These are phyloP conservation scores for Cajanus cajan DNA, from an alignment of 306 rosid species.

Conservation along the genomic window DNA sequence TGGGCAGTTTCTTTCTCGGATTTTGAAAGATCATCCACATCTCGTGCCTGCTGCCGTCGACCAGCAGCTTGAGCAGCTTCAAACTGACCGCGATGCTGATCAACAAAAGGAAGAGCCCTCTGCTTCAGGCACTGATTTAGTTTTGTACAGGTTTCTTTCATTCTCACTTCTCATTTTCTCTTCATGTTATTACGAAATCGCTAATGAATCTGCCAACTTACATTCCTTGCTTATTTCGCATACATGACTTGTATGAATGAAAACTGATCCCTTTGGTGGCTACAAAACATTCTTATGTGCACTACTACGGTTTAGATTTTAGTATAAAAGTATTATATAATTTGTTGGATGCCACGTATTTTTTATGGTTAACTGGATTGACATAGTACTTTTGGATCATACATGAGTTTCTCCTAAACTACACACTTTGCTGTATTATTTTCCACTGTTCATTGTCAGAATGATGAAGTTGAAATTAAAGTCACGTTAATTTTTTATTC, in stretches of 20 bases:
- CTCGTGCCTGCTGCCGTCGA: slow-evolving; percentile 95
- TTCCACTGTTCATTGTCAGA: not conserved
- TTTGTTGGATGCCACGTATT: not conserved
- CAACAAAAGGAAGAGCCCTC: slow-evolving; percentile 61
- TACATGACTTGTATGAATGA: not conserved
- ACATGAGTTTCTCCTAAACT: not conserved
- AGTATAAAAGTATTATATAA: not conserved
- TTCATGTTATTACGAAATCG: not conserved
- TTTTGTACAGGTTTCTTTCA: slow-evolving; percentile 67
- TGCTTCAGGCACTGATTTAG: slow-evolving; percentile 65
- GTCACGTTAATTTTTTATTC: not conserved
- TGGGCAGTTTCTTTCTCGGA: slow-evolving; percentile 87
- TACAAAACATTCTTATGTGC: not conserved
- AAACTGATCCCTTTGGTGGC: not conserved
- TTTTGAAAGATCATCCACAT: slow-evolving; percentile 81
- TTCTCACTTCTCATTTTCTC: not conserved
- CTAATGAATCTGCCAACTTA: not conserved
- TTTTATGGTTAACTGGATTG: not conserved
- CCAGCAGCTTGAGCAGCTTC: slow-evolving; percentile 89
- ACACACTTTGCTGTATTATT: not conserved
- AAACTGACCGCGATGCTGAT: slow-evolving; percentile 77
- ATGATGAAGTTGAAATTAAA: not conserved
- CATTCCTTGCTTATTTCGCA: not conserved
- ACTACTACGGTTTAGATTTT: not conserved
- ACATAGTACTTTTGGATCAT: not conserved